phyloP scores from a whole-genome alignment of 306 rosid genomes.

The Vigna radiata region DNA sequence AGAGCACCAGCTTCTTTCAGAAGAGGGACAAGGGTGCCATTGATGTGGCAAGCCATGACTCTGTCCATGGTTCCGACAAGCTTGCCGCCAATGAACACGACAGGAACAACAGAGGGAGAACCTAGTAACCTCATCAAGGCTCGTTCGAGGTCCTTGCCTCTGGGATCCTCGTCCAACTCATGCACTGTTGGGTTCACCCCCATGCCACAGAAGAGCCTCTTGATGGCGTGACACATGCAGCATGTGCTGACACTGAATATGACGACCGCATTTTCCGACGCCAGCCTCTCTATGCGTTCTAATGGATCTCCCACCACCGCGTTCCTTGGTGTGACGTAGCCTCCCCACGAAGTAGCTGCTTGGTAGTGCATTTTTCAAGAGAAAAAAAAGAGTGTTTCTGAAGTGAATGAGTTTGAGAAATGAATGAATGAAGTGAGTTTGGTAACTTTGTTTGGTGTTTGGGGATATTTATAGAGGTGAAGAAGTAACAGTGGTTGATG shows the following conservation, averaged over 20 bases:
- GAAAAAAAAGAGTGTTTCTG: no score
- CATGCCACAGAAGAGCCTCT: slow-evolving; percentile 91
- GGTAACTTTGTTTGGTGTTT: not conserved
- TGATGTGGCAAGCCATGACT: slow-evolving; percentile 93
- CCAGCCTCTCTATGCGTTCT: slow-evolving; percentile 77
- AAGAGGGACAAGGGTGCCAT: slow-evolving; percentile 89
- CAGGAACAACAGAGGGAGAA: slow-evolving; percentile 65
- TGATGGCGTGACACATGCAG: slow-evolving; percentile 97
- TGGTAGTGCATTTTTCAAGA: slow-evolving; percentile 58
- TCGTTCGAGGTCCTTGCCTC: slow-evolving; percentile 81
- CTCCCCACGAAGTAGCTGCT: slow-evolving; percentile 63
- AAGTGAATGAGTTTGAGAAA: not conserved
- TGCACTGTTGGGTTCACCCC: slow-evolving; percentile 87
- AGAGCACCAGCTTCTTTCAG: slow-evolving; percentile 98
- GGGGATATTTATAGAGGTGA: slow-evolving; percentile 69
- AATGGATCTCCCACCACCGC: slow-evolving; percentile 57
- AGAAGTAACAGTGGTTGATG: not conserved
- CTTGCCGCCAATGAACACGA: slow-evolving; percentile 88
- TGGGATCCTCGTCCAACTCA: slow-evolving; percentile 84
- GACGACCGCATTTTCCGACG: slow-evolving; percentile 90
- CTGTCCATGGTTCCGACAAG: slow-evolving; percentile 89
- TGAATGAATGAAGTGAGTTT: not conserved
- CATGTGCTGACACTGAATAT: slow-evolving; percentile 90
- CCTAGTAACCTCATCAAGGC: slow-evolving; percentile 76
- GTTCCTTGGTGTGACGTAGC: slow-evolving; percentile 44